Base-by-base conservation (phyloP, 2,329 filamentous ascomycete genomes). In the Penicillium paneum region DNA sequence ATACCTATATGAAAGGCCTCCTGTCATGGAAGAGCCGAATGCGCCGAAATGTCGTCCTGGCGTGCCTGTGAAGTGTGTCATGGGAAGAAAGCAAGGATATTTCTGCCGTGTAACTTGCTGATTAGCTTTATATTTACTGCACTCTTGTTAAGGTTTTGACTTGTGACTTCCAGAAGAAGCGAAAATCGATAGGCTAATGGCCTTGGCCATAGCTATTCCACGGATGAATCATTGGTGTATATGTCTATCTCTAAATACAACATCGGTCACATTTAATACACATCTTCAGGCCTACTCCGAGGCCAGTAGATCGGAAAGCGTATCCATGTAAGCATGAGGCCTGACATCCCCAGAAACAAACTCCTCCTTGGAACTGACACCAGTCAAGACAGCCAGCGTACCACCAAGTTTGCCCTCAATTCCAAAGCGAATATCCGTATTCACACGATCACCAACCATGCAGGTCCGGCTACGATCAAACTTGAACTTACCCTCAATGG, bases 401-500 rank as follows among this genome's bases (percentile, higher is more conserved):
- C 94, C 94, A 17, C 94, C 94, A 28, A 99, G 81, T 61, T 88
- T 87, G 0, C 93, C 93, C 70, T 97, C 88, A 59, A 97, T 83
- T 3, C 94, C 94, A 71, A 99, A 99, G 71, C 89, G 86, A 71
- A 99, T 97, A 74, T 99, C 94, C 0, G 94, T 99, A 72, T 97
- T 90, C 60, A 96, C 78, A 29, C 94, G 82, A 73, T 99, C 94
- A 7, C 94, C 94, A 40, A 99, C 83, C 94, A 99, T 99, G 75
- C 94, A 97, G 1, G 94, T 90, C 64, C 85, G 85, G 56, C 81
- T 83, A 35, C 92, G 83, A 71, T 97, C 87, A 50, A 99, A 88
- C 63, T 89, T 82, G 73, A 97, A 97, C 74, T 96, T 96, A 55
- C 93, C 93, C 78, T 97, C 93, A 54, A 99, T 89, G 3, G 94